Base-by-base conservation (phyloP, 495 filamentous ascomycete species). In the Evernia prunastri region DNA sequence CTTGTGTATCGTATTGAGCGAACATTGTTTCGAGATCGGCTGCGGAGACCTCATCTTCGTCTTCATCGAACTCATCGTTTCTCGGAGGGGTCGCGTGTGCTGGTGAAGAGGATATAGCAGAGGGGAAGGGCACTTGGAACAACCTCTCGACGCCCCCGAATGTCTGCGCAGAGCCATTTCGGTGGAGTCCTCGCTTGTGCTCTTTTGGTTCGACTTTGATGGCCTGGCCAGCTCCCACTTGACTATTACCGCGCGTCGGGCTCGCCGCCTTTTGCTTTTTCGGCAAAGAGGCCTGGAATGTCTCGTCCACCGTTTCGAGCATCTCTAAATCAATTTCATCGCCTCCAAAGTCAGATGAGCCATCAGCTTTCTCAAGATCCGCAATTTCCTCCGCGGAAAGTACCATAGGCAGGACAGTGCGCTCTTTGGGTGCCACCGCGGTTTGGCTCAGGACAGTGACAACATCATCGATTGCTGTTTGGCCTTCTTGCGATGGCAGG, bases 1-100 rank as follows among this genome's bases (percentile, higher is more conserved):
- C 59, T 60, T 82, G 75, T 31, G 76, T 73, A 69, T 86, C 78
- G 68, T 79, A 81, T 66, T 75, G 72, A 15, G 84, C 79, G 49
- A 83, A 75, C 56, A 89, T 69, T 43, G 82, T 74, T 66, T 84
- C 86, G 25, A 86, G 73, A 58, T 81, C 84, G 40, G 79, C 81
- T 56, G 84, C 79, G 63, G 85, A 74, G 29, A 73, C 70, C 29
- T 71, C 63, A 45, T 72, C 70, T 58, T 78, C 76, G 45, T 87
- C 85, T 54, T 87, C 87, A 62, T 82, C 85, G 37, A 83, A 77
- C 49, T 89, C 87, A 53, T 82, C 81, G 70, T 86, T 79, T 61
- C 73, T 70, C 9, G 67, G 40, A 33, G 54, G 33, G 12, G 40
- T 70, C n/a, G 61, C 54, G 20, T 75, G 69, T 43, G 25, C 69